Conservation (phyloP, 176 grass and related monocot genomes). For the Saccharum officinarum region DNA sequence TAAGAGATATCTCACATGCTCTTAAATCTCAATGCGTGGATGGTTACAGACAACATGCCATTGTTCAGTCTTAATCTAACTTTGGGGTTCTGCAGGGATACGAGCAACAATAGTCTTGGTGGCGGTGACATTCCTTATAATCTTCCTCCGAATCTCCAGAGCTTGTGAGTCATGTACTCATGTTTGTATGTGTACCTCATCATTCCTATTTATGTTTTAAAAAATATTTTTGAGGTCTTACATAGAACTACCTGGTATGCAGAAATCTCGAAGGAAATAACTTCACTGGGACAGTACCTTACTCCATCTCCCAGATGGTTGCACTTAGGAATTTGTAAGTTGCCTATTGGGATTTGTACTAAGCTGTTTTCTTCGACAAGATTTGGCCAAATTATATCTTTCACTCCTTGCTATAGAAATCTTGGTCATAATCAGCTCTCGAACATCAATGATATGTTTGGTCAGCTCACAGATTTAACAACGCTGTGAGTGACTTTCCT, state of each 20-base stretch:
- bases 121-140: conserved; percentile 73
- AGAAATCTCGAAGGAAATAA: conserved; percentile 84
- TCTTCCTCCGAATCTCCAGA: conserved; percentile 87
- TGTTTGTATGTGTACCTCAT: neutral
- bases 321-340: conserved; percentile 71
- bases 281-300: conserved; percentile 66
- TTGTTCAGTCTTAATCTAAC: conserved; percentile 15
- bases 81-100: conserved; percentile 66
- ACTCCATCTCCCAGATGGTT: conserved; percentile 72
- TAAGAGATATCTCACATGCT: conserved; percentile 44
- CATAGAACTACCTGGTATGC: conserved; percentile 29
- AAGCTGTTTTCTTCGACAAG: conserved; percentile 5
- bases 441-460: conserved; percentile 68
- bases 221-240: conserved; percentile 13
- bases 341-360: neutral
- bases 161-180: conserved; percentile 61
- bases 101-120: conserved; percentile 88
- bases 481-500: conserved; percentile 62
- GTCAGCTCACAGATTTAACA: conserved; percentile 58
- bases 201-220: neutral
- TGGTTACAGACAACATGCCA: neutral
- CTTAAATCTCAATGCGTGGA: neutral
- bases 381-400: conserved; percentile 24
- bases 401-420: conserved; percentile 50
- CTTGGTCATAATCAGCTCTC: conserved; percentile 79